phyloP scores from a whole-genome alignment of 2,329 filamentous ascomycete species.

The Fusarium sacchari region DNA sequence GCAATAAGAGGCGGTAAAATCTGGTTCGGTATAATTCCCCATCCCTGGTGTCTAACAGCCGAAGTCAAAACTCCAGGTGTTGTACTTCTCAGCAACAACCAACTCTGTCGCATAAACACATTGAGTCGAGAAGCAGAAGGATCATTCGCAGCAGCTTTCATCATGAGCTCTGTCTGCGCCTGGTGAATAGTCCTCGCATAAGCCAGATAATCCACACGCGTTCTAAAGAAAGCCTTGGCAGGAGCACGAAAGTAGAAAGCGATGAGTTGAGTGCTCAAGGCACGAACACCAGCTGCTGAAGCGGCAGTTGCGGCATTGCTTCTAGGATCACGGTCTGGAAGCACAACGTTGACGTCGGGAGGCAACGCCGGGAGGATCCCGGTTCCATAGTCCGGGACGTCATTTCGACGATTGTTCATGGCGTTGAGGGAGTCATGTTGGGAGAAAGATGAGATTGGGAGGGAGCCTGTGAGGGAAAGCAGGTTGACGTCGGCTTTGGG shows the following conservation, averaged over 20 bases:
- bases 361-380: slow-evolving; percentile 58
- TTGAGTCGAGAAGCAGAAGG: slow-evolving; percentile 47
- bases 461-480: background rate
- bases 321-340: slow-evolving; percentile 59
- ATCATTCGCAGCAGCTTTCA: slow-evolving; percentile 50
- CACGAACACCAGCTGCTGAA: slow-evolving; percentile 86
- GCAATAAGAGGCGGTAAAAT: slow-evolving; percentile 80
- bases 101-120: slow-evolving; percentile 53
- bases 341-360: slow-evolving; percentile 51
- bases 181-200: slow-evolving; percentile 66
- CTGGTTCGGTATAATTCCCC: slow-evolving; percentile 78
- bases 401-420: slow-evolving; percentile 50
- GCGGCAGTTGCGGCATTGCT: slow-evolving; percentile 73
- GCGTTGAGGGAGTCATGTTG: slow-evolving; percentile 47
- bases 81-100: slow-evolving; percentile 67
- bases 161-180: slow-evolving; percentile 53
- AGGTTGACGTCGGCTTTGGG: slow-evolving; percentile 6
- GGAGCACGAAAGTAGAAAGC: slow-evolving; percentile 93
- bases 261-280: slow-evolving; percentile 82
- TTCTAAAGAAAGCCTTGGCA: slow-evolving; percentile 91
- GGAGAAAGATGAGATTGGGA: background rate
- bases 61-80: slow-evolving; percentile 76
- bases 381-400: slow-evolving; percentile 43
- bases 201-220: slow-evolving; percentile 82
- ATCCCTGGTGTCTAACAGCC: slow-evolving; percentile 75